Conservation (phyloP, 2,329 filamentous ascomycete genomes). For the Ascosphaera apis region DNA sequence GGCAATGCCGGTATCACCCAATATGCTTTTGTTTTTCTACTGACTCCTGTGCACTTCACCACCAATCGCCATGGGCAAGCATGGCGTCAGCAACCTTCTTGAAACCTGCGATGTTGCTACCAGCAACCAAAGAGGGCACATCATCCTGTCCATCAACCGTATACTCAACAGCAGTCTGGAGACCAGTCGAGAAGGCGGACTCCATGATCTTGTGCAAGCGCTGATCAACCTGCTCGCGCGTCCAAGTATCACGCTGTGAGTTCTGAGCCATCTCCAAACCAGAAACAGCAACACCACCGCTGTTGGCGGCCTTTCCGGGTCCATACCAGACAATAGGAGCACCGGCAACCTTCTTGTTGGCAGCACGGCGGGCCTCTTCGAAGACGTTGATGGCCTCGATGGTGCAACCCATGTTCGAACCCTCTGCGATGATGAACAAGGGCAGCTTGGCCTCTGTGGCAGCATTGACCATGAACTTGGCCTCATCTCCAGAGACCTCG, state of each 20-base stretch:
- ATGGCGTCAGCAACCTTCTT: slow-evolving; percentile 89
- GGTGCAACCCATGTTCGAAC: slow-evolving; percentile 97
- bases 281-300: slow-evolving; percentile 88
- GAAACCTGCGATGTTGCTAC: slow-evolving; percentile 94
- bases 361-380: slow-evolving; percentile 46
- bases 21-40: too few species aligned
- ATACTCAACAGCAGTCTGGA: slow-evolving; percentile 77
- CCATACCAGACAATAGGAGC: slow-evolving; percentile 96
- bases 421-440: slow-evolving; percentile 94
- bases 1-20: too few species aligned
- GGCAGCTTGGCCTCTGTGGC: slow-evolving; percentile 63
- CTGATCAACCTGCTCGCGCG: slow-evolving; percentile 66
- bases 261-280: slow-evolving; percentile 99
- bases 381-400: slow-evolving; percentile 87
- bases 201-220: slow-evolving; percentile 93
- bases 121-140: slow-evolving; percentile 73
- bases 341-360: slow-evolving; percentile 33
- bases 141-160: slow-evolving; percentile 56
- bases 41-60: slow-evolving; percentile 19
- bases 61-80: slow-evolving; percentile 96
- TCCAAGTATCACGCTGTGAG: slow-evolving; percentile 68
- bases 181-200: slow-evolving; percentile 69
- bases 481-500: slow-evolving; percentile 84
- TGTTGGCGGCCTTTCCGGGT: slow-evolving; percentile 91
- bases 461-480: slow-evolving; percentile 50